Percentiles rank a stretch among this genome's conserved stretches.
Evolutionary conservation across 805 yeast species (phyloP).

Genomic region (Candida michaelii): DNA sequence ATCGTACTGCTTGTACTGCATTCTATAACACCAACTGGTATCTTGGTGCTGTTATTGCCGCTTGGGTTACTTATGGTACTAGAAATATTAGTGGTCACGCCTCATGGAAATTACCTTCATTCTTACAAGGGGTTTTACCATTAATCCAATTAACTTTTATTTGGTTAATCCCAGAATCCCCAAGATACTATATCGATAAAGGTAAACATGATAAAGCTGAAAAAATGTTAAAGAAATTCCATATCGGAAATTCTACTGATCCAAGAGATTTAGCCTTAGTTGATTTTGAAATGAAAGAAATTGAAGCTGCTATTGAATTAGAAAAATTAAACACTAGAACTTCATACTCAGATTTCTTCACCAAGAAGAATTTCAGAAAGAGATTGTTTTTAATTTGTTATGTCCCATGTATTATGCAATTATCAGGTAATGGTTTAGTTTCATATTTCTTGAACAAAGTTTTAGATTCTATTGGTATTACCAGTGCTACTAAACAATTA

Average conservation of each 20-base stretch:
- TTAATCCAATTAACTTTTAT: slow-evolving; percentile 35
- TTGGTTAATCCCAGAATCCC: slow-evolving; percentile 49
- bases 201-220: slow-evolving; percentile 46
- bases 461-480: slow-evolving; percentile 53
- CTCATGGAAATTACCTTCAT: slow-evolving; percentile 58
- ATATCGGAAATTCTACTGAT: slow-evolving; percentile 34
- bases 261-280: slow-evolving; percentile 16
- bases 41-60: slow-evolving; percentile 53
- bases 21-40: slow-evolving; percentile 53
- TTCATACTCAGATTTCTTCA: slow-evolving; percentile 16
- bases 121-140: slow-evolving; percentile 51
- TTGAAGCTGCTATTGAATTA: slow-evolving; percentile 15
- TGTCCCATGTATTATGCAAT: slow-evolving; percentile 15
- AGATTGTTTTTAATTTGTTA: slow-evolving; percentile 14
- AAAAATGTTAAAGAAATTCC: slow-evolving; percentile 36
- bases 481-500: slow-evolving; percentile 44
- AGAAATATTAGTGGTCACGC: slow-evolving; percentile 23
- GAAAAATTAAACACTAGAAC: slow-evolving; percentile 14
- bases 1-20: slow-evolving; percentile 42
- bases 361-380: slow-evolving; percentile 12
- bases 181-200: slow-evolving; percentile 43
- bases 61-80: slow-evolving; percentile 52
- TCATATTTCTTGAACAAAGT: slow-evolving; percentile 53
- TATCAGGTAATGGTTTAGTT: slow-evolving; percentile 52
- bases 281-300: slow-evolving; percentile 17